phyloP scores from a whole-genome alignment of 2,329 filamentous ascomycete species.

The Cyphellophora europaea region DNA sequence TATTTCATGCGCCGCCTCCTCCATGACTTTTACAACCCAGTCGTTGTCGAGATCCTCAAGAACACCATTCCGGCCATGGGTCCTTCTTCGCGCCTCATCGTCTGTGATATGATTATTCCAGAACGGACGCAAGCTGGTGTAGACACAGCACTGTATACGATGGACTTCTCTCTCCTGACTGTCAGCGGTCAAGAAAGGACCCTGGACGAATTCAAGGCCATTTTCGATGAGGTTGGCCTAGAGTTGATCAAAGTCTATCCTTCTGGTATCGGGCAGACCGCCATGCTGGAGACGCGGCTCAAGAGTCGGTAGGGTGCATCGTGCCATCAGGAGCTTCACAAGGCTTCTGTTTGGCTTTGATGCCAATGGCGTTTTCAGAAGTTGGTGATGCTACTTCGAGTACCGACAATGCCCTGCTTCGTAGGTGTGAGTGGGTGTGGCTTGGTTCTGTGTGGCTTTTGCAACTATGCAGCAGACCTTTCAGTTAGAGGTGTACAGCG shows the following conservation, averaged over 20 bases:
- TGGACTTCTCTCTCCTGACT: conserved; percentile 21
- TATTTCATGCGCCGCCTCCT: conserved; percentile 29
- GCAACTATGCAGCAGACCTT: too few relatives aligned
- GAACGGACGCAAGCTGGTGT: conserved; percentile 12
- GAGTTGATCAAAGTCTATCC: conserved; percentile 10
- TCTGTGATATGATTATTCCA: conserved; percentile 22
- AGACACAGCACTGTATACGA: conserved; percentile 16
- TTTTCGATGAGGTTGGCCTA: conserved; percentile 14
- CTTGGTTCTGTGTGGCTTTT: too few relatives aligned
- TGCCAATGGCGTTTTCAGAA: too few relatives aligned
- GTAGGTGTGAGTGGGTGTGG: too few relatives aligned
- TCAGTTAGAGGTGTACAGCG: too few relatives aligned
- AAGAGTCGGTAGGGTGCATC: too few relatives aligned
- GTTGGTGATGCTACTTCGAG: too few relatives aligned
- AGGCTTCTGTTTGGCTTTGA: too few relatives aligned
- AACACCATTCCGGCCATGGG: conserved; percentile 19
- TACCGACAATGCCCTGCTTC: too few relatives aligned
- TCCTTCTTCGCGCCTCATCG: conserved; percentile 14
- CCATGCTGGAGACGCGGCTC: conserved; percentile 5
- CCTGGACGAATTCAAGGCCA: conserved; percentile 14
- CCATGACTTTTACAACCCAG: conserved; percentile 27
- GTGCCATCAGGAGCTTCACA: too few relatives aligned
- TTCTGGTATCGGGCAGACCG: conserved; percentile 2
- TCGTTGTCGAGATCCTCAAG: conserved; percentile 23
- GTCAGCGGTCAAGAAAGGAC: conserved; percentile 19